Conservation (phyloP, 495 filamentous ascomycete species). For the Aspergillus nidulans region DNA sequence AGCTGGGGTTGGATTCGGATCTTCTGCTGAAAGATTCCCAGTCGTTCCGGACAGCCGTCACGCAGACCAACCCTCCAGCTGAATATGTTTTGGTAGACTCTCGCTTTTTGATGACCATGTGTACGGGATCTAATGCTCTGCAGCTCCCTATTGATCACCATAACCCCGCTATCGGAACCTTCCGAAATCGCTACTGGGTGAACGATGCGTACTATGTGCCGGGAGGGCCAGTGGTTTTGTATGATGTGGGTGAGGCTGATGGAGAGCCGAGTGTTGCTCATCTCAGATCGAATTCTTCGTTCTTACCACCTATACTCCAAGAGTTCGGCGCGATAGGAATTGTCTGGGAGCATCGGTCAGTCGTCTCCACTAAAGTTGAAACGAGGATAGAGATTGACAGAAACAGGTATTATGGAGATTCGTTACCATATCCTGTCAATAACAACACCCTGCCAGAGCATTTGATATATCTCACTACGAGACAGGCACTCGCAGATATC, state of each 20-base stretch:
- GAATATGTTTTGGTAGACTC: slow-evolving; percentile 25
- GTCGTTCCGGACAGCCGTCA: neutral
- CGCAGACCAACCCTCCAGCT: neutral
- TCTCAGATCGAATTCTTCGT: slow-evolving; percentile 36
- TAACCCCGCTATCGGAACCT: slow-evolving; percentile 39
- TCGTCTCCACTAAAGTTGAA: neutral
- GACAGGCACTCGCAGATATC: slow-evolving; percentile 51
- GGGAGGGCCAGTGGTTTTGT: slow-evolving; percentile 52
- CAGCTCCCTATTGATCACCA: slow-evolving; percentile 47
- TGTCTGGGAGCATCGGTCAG: slow-evolving; percentile 55
- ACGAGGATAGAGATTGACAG: slow-evolving; percentile 2
- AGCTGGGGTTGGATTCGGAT: slow-evolving; percentile 12
- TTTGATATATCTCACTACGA: slow-evolving; percentile 45
- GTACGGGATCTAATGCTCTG: neutral
- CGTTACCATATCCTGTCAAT: slow-evolving; percentile 43
- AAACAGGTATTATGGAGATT: slow-evolving; percentile 49
- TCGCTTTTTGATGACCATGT: neutral
- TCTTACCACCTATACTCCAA: slow-evolving; percentile 40
- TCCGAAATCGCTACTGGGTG: slow-evolving; percentile 55
- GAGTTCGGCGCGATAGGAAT: slow-evolving; percentile 51
- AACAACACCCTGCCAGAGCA: slow-evolving; percentile 42
- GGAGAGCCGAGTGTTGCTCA: slow-evolving; percentile 26
- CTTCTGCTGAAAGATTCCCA: neutral
- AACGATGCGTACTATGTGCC: slow-evolving; percentile 41
- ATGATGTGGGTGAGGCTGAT: slow-evolving; percentile 46